These are phyloP conservation scores for Venturia pyrina DNA, from an alignment of 2,329 filamentous ascomycete genomes.

Conservation along the genomic window DNA sequence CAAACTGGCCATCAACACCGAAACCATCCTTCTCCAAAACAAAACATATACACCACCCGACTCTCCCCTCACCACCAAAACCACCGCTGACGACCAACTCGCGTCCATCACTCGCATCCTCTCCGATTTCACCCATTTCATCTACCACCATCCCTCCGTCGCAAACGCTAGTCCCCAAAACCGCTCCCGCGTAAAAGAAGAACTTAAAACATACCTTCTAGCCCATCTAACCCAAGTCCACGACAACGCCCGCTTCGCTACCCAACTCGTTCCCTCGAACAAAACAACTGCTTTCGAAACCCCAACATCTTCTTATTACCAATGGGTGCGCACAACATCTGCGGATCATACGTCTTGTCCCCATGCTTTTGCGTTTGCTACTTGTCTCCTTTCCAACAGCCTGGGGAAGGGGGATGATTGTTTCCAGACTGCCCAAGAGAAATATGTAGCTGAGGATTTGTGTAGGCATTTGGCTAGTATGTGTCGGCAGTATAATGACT, in stretches of 20 bases:
- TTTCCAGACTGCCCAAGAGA: slow-evolving; percentile 11
- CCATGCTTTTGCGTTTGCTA: not conserved
- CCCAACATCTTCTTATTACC: not conserved
- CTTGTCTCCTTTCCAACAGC: not conserved
- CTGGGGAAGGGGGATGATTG: not conserved
- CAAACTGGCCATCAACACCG: not conserved
- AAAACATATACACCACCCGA: not conserved
- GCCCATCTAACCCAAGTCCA: not conserved
- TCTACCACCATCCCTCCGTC: not conserved
- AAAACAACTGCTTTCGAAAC: not conserved
- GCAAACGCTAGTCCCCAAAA: not conserved
- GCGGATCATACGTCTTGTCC: not conserved
- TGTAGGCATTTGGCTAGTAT: slow-evolving; percentile 18
- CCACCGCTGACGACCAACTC: not conserved
- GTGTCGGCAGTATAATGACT: slow-evolving; percentile 23
- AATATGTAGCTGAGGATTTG: slow-evolving; percentile 16
- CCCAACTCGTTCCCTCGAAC: not conserved
- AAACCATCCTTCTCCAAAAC: not conserved
- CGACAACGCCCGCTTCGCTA: not conserved
- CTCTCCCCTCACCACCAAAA: not conserved
- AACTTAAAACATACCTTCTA: not conserved
- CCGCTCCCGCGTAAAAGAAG: not conserved
- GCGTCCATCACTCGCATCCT: not conserved
- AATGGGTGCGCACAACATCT: not conserved
- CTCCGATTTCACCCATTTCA: slow-evolving; percentile 1